Evolutionary conservation across 1,139 yeast genomes (phyloP).

Genomic region (Sugiyamaella grinbergsii): DNA sequence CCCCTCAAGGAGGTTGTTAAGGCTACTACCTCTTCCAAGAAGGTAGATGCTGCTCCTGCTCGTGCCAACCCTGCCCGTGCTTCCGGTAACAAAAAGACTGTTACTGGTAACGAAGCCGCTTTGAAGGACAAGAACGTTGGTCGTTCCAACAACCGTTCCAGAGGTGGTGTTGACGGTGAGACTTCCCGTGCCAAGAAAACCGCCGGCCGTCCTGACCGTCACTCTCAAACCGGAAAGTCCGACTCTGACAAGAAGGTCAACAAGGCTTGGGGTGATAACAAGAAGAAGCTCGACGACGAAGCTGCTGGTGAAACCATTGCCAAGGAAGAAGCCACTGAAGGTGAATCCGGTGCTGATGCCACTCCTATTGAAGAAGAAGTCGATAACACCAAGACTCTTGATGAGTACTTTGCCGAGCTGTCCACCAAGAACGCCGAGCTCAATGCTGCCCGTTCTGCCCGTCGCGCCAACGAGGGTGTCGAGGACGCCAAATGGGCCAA

Average conservation of each 20-base stretch:
- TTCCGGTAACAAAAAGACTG: conserved; percentile 48
- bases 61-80: conserved; percentile 56
- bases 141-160: conserved; percentile 63
- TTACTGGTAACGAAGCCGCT: conserved; percentile 87
- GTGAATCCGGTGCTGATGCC: conserved; percentile 44
- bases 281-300: conserved; percentile 59
- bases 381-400: conserved; percentile 56
- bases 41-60: conserved; percentile 82
- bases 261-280: conserved; percentile 84
- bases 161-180: conserved; percentile 41
- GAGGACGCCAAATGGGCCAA: conserved; percentile 54
- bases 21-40: conserved; percentile 82
- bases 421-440: conserved; percentile 49
- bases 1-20: conserved; percentile 78
- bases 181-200: conserved; percentile 59
- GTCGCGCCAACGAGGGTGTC: conserved; percentile 62
- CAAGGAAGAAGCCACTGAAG: conserved; percentile 50
- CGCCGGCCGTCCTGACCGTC: conserved; percentile 61
- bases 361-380: conserved; percentile 42
- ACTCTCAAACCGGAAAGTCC: conserved; percentile 76
- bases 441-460: conserved; percentile 49
- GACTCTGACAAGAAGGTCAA: conserved; percentile 83
- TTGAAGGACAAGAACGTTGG: conserved; percentile 69
- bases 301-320: conserved; percentile 66
- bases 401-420: conserved; percentile 71